A percentile compares a stretch with the other conserved stretches of the same genome.
phyloP scores from a whole-genome alignment of 768 basidiomycete genomes.

The Cubamyces lactineus region DNA sequence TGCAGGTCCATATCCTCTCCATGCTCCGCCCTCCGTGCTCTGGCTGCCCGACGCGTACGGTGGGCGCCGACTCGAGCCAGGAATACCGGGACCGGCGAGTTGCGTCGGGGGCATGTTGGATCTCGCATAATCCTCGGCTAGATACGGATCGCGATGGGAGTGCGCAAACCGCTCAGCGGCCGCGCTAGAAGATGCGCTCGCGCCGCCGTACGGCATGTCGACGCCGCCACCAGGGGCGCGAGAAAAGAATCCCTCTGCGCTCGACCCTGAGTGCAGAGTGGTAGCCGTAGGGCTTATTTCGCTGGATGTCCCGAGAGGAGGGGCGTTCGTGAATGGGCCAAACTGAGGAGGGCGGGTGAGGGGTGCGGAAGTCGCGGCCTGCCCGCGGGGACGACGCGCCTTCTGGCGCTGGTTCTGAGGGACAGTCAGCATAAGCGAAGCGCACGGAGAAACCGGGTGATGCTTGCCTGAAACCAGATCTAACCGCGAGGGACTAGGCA shows the following conservation, averaged over 20 bases:
- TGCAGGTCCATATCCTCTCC: not conserved
- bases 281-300: constrained; percentile 18
- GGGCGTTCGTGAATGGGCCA: constrained; percentile 58
- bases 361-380: constrained; percentile 49
- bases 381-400: constrained; percentile 72
- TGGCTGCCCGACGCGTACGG: constrained; percentile 10
- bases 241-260: constrained; percentile 18
- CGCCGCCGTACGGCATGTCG: constrained; percentile 19
- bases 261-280: constrained; percentile 7
- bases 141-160: constrained; percentile 25
- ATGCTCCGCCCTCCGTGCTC: constrained; percentile 10
- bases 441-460: constrained; percentile 9
- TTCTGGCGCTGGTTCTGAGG: constrained; percentile 86
- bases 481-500: constrained; percentile 45
- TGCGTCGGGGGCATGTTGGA: constrained; percentile 25
- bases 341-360: constrained; percentile 61
- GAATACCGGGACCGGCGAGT: constrained; percentile 36
- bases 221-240: constrained; percentile 12
- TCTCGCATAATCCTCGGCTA: constrained; percentile 24
- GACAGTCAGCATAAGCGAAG: constrained; percentile 29
- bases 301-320: constrained; percentile 33
- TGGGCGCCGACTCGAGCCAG: constrained; percentile 25
- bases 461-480: constrained; percentile 88
- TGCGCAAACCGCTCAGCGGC: constrained; percentile 22
- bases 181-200: constrained; percentile 27